phyloP scores from a whole-genome alignment of 73 alveolate species.

The Blepharisma japonicum region DNA sequence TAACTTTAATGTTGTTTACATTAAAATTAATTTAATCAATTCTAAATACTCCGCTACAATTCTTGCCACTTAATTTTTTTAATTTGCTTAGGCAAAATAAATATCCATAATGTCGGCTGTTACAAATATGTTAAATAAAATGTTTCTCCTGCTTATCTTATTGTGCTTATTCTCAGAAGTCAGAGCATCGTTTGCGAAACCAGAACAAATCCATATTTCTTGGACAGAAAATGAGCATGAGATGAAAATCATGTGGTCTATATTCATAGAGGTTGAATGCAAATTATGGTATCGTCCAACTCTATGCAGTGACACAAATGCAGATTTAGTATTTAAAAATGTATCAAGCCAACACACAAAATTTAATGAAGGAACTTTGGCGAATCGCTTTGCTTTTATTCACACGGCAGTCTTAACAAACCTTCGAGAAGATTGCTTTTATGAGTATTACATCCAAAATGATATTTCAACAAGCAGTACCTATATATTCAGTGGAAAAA shows the following conservation, averaged over 20 bases:
- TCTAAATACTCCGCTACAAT: too few species aligned
- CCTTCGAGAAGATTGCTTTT: slow-evolving; percentile 1
- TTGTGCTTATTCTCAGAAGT: too few species aligned
- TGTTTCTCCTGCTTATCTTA: too few species aligned
- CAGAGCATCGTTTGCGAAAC: not conserved
- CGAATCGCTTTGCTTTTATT: not conserved
- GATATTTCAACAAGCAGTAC: not conserved
- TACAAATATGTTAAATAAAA: too few species aligned
- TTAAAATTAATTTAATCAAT: too few species aligned
- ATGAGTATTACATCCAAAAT: not conserved
- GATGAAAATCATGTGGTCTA: slow-evolving; percentile 10
- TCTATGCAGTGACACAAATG: not conserved
- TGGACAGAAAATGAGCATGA: slow-evolving; percentile 28
- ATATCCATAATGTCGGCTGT: too few species aligned
- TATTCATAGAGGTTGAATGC: not conserved
- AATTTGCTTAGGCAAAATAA: too few species aligned
- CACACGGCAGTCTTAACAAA: slow-evolving; percentile 7
- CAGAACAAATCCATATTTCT: slow-evolving; percentile 14
- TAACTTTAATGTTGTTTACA: too few species aligned
- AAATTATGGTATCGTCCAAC: not conserved
- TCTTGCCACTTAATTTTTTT: too few species aligned
- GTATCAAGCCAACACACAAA: not conserved
- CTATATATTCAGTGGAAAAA: not conserved
- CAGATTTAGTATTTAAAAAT: not conserved
- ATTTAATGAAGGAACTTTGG: not conserved